phyloP scores from a whole-genome alignment of 2,329 filamentous ascomycete genomes.

The Eutypella sp. region DNA sequence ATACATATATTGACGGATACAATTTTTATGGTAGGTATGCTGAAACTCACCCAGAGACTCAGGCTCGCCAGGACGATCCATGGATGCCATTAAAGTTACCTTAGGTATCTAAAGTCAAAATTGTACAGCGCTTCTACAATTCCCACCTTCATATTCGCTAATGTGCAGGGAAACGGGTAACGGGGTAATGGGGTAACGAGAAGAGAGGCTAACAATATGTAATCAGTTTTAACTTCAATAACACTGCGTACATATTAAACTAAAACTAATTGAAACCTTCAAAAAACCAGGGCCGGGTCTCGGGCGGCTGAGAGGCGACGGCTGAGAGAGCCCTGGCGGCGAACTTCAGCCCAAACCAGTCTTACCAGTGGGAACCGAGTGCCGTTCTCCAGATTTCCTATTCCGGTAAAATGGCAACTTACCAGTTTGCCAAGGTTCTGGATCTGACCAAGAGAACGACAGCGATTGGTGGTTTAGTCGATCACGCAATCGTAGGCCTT shows the following conservation, averaged over 20 bases:
- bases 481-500: conserved; percentile 1
- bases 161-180: too few species aligned
- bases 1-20: too few species aligned
- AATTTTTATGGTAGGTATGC: too few species aligned
- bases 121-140: too few species aligned
- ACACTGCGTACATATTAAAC: too few species aligned
- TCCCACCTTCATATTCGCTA: too few species aligned
- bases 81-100: too few species aligned
- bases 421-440: not conserved
- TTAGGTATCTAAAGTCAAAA: too few species aligned
- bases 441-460: not conserved
- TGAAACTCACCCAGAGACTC: too few species aligned
- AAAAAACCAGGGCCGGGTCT: not conserved
- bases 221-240: not conserved
- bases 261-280: not conserved
- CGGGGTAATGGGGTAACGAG: too few species aligned
- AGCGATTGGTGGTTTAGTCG: not conserved
- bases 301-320: not conserved
- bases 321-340: too few species aligned
- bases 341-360: not conserved
- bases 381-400: conserved; percentile 1
- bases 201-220: not conserved
- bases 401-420: not conserved
- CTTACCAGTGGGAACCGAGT: not conserved
- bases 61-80: too few species aligned